These are phyloP conservation scores for Stenogyne calaminthoides DNA, from an alignment of 305 asterid genomes.

Conservation along the genomic window DNA sequence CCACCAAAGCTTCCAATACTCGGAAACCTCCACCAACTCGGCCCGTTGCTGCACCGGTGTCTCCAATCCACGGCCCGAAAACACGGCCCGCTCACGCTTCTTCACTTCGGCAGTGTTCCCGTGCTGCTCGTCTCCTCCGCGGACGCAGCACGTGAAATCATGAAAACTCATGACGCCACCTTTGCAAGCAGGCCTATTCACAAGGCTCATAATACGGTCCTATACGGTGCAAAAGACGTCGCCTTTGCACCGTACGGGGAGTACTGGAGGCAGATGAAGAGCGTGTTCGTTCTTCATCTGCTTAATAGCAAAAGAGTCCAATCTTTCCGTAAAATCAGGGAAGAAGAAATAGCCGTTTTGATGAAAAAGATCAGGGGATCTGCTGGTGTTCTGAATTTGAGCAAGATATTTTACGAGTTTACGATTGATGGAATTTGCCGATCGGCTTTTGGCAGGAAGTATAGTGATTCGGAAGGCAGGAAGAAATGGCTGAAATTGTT, in stretches of 20 bases:
- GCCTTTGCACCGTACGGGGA: background rate
- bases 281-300: constrained; percentile 3
- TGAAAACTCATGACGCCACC: constrained; percentile 1
- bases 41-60: constrained; percentile 29
- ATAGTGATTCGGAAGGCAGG: constrained; percentile 26
- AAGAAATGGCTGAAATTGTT: constrained; percentile 13
- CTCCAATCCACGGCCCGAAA: constrained; percentile 30
- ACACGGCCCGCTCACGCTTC: constrained; percentile 47
- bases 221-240: background rate
- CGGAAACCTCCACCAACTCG: constrained; percentile 48
- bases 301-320: constrained; percentile 9
- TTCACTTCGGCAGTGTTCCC: constrained; percentile 29
- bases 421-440: constrained; percentile 35
- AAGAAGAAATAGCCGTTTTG: constrained; percentile 34
- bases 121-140: background rate
- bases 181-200: background rate
- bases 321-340: background rate
- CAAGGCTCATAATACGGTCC: background rate
- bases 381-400: constrained; percentile 27
- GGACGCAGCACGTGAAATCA: background rate
- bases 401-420: constrained; percentile 7
- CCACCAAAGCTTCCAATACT: constrained; percentile 48
- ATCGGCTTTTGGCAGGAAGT: constrained; percentile 49
- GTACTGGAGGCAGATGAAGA: constrained; percentile 19
- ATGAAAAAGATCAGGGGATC: background rate